These are phyloP conservation scores for Psilocybe mexicana DNA, from an alignment of 1,284 basidiomycete species.

Conservation along the genomic window DNA sequence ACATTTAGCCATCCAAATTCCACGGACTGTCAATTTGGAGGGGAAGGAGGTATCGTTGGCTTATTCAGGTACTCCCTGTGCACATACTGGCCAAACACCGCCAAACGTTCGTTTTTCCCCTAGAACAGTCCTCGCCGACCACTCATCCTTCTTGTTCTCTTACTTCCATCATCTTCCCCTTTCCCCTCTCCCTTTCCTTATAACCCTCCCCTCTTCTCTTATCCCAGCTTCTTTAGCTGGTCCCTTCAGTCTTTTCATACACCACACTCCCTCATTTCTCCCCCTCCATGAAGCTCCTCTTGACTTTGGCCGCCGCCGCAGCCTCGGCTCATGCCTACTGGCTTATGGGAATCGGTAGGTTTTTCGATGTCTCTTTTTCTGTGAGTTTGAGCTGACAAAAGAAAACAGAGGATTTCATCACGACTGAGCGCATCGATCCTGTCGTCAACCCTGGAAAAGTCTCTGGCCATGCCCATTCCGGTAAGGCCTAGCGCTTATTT, in stretches of 20 bases:
- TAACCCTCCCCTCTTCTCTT: constrained; percentile 16
- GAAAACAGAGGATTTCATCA: constrained; percentile 28
- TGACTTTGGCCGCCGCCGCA: constrained; percentile 22
- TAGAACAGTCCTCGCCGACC: constrained; percentile 9
- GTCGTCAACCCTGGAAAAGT: constrained; percentile 36
- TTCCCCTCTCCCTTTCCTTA: constrained; percentile 20
- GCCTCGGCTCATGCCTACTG: constrained; percentile 33
- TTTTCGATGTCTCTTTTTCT: not conserved
- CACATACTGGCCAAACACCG: constrained; percentile 18
- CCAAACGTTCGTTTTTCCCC: constrained; percentile 18
- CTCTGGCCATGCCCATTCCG: constrained; percentile 37
- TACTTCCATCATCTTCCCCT: constrained; percentile 18
- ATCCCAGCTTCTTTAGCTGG: constrained; percentile 22
- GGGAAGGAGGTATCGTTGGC: constrained; percentile 8
- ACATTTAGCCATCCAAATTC: constrained; percentile 20
- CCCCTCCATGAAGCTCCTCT: constrained; percentile 22
- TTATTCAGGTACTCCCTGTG: constrained; percentile 13
- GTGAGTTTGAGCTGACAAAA: not conserved
- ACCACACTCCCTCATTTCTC: constrained; percentile 17
- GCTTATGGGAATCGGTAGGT: constrained; percentile 34
- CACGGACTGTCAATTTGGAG: constrained; percentile 21
- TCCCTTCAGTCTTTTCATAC: constrained; percentile 22
- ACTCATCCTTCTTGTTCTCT: constrained; percentile 11
- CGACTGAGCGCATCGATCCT: constrained; percentile 40
- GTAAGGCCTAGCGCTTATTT: constrained; percentile 22